These are phyloP conservation scores for Chalciporus sphaerocephalus DNA, from an alignment of 768 basidiomycete genomes.

Conservation along the genomic window DNA sequence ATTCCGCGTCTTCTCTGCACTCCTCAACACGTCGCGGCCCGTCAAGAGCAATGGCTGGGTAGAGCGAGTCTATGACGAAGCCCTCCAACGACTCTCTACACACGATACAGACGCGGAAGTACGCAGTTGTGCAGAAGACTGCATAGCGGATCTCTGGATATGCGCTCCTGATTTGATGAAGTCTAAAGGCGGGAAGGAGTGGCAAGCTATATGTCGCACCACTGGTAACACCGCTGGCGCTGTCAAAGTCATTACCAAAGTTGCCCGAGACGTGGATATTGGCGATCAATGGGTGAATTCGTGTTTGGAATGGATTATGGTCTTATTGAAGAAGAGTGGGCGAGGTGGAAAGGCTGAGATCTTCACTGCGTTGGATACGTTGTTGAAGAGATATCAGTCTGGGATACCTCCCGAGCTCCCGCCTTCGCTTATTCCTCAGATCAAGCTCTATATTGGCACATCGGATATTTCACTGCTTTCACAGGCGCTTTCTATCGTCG, in stretches of 20 bases:
- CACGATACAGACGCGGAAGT: constrained; percentile 93
- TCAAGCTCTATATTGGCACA: constrained; percentile 71
- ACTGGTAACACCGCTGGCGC: constrained; percentile 70
- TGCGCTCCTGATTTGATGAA: constrained; percentile 72
- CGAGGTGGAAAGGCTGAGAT: constrained; percentile 74
- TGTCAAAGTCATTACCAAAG: constrained; percentile 77
- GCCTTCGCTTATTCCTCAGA: constrained; percentile 59
- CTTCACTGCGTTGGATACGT: constrained; percentile 69
- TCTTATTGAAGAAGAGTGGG: constrained; percentile 73
- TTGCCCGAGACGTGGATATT: constrained; percentile 71
- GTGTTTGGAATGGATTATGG: constrained; percentile 72
- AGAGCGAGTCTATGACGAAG: constrained; percentile 69
- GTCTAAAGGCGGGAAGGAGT: constrained; percentile 64
- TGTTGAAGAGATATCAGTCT: constrained; percentile 54
- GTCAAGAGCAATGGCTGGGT: constrained; percentile 62
- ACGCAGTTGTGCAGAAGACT: constrained; percentile 73
- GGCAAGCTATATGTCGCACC: constrained; percentile 72
- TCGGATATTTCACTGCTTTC: constrained; percentile 76
- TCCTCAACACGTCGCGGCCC: constrained; percentile 74
- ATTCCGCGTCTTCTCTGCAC: constrained; percentile 80
- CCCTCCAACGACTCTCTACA: constrained; percentile 61
- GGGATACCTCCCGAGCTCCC: constrained; percentile 57
- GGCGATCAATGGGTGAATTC: constrained; percentile 78
- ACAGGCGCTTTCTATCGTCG: constrained; percentile 60
- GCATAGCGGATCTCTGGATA: constrained; percentile 83